phyloP scores from a whole-genome alignment of 1,284 basidiomycete species.

The Xerocomus minutiporus region DNA sequence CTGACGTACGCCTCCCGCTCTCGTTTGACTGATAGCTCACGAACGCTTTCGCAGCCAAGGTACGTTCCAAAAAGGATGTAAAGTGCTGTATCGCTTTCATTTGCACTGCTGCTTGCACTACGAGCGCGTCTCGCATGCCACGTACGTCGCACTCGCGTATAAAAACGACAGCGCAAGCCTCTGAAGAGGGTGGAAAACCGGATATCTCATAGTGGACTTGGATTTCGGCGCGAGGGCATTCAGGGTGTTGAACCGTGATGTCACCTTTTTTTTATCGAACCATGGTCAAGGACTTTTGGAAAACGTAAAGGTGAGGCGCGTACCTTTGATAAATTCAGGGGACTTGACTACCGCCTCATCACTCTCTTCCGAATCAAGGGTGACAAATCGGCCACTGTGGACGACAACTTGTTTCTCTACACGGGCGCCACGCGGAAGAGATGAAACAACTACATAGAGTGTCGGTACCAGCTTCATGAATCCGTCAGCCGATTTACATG shows the following conservation, averaged over 20 bases:
- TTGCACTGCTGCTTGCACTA: constrained; percentile 16
- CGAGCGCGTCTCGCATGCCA: constrained; percentile 3
- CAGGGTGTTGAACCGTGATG: constrained; percentile 5
- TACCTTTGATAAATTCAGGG: constrained; percentile 43
- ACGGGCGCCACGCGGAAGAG: constrained; percentile 73
- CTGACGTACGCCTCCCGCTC: constrained; percentile 16
- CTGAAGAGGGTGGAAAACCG: constrained; percentile 36
- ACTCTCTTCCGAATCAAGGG: constrained; percentile 39
- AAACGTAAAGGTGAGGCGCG: constrained; percentile 1
- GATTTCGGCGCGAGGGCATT: constrained; percentile 16
- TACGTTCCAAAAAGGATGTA: constrained; percentile 18
- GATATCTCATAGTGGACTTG: constrained; percentile 46
- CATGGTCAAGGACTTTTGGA: not conserved
- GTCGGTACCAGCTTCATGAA: constrained; percentile 39
- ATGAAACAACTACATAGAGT: constrained; percentile 64
- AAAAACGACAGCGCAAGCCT: constrained; percentile 43
- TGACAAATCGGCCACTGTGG: constrained; percentile 57
- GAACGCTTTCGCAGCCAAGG: constrained; percentile 27
- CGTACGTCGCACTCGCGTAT: constrained; percentile 31
- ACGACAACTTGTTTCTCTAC: constrained; percentile 69
- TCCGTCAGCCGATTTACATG: constrained; percentile 3
- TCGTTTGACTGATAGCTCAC: constrained; percentile 10
- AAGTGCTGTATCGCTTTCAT: constrained; percentile 24
- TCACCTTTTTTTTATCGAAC: constrained; percentile 17
- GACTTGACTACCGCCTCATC: constrained; percentile 33